phyloP scores from a whole-genome alignment of 305 asterid species.

The Solanum hybrid region DNA sequence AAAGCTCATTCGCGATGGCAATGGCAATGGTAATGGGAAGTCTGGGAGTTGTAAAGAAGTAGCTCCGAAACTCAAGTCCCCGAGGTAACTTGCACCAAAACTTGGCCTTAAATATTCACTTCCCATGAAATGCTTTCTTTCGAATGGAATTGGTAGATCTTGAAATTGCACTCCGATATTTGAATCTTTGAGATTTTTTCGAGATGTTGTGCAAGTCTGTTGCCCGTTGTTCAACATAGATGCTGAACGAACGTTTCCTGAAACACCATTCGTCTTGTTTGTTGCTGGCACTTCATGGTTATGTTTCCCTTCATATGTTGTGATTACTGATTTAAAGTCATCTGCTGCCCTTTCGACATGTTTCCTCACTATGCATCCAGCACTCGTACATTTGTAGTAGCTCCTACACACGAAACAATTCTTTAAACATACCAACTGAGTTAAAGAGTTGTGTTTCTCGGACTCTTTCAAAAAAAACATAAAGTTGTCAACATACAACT shows the following conservation, averaged over 20 bases:
- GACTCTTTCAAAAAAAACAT: not conserved
- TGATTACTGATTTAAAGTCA: slow-evolving; percentile 50
- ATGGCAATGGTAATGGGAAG: not conserved
- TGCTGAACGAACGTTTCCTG: slow-evolving; percentile 15
- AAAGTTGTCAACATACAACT: not conserved
- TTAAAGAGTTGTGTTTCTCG: not conserved
- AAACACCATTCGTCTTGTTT: slow-evolving; percentile 13
- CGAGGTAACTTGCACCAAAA: not conserved
- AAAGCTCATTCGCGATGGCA: slow-evolving; percentile 2
- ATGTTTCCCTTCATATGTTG: slow-evolving; percentile 80
- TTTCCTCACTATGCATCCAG: slow-evolving; percentile 66
- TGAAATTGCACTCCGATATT: slow-evolving; percentile 32
- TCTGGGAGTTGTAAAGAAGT: not conserved
- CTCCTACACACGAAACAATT: slow-evolving; percentile 35
- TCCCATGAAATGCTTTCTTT: slow-evolving; percentile 15
- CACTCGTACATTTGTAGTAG: slow-evolving; percentile 80
- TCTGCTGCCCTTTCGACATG: slow-evolving; percentile 76
- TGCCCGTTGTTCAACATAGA: not conserved
- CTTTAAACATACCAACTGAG: not conserved
- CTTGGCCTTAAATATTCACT: slow-evolving; percentile 1
- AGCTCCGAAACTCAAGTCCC: not conserved
- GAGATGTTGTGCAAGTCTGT: slow-evolving; percentile 6
- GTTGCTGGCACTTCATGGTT: slow-evolving; percentile 54
- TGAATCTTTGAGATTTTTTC: slow-evolving; percentile 8
- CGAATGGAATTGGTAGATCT: slow-evolving; percentile 38